Conservation (phyloP, 306 rosid species). For the Cyclanthera cordifolia region DNA sequence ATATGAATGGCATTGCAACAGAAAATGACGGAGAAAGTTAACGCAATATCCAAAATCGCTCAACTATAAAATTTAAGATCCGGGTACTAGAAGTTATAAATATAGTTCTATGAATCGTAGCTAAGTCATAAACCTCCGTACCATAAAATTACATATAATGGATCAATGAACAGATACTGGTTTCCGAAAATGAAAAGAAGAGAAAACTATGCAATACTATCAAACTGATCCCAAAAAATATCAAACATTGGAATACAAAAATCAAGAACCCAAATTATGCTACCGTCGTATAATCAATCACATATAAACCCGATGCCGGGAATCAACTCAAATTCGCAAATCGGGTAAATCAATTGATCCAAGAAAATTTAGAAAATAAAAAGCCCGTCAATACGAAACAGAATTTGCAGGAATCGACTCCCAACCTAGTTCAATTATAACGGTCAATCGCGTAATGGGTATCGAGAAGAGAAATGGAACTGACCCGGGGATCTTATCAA, state of each 20-base stretch:
- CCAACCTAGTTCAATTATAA: neutral
- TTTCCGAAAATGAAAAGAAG: neutral
- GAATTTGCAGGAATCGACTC: neutral
- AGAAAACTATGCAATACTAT: neutral
- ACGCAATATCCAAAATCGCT: too few species aligned
- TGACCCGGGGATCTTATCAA: slow-evolving; percentile 88
- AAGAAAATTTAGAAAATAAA: neutral
- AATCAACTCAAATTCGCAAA: slow-evolving; percentile 5
- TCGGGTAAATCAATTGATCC: neutral
- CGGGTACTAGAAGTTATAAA: neutral
- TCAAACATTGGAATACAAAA: neutral
- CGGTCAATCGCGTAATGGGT: neutral
- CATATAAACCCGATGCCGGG: neutral
- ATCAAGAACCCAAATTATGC: neutral
- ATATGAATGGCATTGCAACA: too few species aligned
- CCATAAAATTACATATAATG: neutral
- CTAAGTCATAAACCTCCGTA: neutral
- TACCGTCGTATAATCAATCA: too few species aligned
- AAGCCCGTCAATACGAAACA: neutral
- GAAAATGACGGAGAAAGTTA: too few species aligned
- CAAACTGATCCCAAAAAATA: neutral
- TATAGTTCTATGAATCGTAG: neutral
- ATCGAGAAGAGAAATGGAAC: slow-evolving; percentile 4
- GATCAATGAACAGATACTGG: neutral
- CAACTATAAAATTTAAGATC: neutral